A percentile compares a stretch with the other conserved stretches of the same genome.
Conservation (phyloP, 164 flowering plant species). For the Nelumbo lutea region DNA sequence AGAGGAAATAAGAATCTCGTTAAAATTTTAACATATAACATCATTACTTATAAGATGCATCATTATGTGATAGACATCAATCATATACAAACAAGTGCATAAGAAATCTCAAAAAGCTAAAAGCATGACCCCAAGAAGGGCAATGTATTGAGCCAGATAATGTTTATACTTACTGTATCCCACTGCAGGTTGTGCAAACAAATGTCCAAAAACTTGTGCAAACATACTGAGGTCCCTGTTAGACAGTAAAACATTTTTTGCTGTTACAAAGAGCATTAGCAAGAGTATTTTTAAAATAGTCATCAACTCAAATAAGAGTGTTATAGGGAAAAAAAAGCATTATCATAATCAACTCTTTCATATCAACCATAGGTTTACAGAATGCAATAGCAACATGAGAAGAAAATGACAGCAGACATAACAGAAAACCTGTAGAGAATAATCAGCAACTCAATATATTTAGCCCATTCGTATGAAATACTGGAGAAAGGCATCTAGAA, state of each 20-base stretch:
- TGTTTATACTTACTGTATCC: conserved; percentile 80
- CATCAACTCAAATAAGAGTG: not conserved
- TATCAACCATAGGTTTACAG: not conserved
- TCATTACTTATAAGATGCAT: not conserved
- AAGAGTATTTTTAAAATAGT: not conserved
- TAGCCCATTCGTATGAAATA: not conserved
- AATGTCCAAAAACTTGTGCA: conserved; percentile 97
- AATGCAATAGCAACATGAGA: not conserved
- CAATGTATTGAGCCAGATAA: not conserved
- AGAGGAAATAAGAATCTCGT: not conserved
- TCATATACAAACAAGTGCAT: not conserved
- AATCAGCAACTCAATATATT: no score
- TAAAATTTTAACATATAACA: not conserved
- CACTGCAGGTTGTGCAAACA: conserved; percentile 92
- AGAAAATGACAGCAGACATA: not conserved
- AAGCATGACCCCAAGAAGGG: not conserved
- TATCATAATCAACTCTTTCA: not conserved
- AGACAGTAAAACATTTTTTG: not conserved
- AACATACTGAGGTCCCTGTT: conserved; percentile 97
- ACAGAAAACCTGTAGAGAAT: not conserved
- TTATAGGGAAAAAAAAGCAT: not conserved
- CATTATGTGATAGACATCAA: not conserved
- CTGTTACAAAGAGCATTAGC: not conserved
- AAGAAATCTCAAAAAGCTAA: not conserved
- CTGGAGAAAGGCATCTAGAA: not conserved